Percentiles rank a stretch among this genome's conserved stretches.
Conservation (phyloP, 345 rosid species). For the Dovyalis caffra region DNA sequence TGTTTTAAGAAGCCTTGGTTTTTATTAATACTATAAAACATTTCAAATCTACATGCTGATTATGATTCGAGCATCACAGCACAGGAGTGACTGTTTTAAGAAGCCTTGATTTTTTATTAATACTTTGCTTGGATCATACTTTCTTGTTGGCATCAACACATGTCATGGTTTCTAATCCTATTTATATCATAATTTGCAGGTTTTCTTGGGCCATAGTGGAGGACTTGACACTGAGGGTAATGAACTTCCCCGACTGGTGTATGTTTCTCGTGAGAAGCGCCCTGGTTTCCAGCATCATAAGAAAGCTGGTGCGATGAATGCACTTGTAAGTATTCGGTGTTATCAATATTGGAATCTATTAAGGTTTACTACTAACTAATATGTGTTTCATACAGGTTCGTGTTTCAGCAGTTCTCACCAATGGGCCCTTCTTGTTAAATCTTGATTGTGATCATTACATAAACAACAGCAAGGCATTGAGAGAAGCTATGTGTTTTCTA, state of each 20-base stretch:
- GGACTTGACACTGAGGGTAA: slow-evolving; percentile 37
- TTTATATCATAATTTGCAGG: slow-evolving; percentile 16
- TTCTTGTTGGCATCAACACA: not conserved
- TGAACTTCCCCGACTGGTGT: slow-evolving; percentile 36
- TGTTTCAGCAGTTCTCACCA: slow-evolving; percentile 37
- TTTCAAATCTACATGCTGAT: not conserved
- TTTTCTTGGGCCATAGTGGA: slow-evolving; percentile 36
- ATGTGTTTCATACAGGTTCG: slow-evolving; percentile 23
- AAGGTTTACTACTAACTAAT: not conserved
- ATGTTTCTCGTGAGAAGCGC: slow-evolving; percentile 36
- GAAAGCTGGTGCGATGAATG: slow-evolving; percentile 39
- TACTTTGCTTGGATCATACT: not conserved
- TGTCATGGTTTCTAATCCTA: not conserved
- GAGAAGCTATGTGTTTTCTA: slow-evolving; percentile 40
- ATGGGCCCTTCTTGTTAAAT: slow-evolving; percentile 36
- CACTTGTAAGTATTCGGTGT: slow-evolving; percentile 30
- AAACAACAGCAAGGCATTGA: slow-evolving; percentile 34
- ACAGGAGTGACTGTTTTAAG: not conserved
- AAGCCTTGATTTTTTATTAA: not conserved
- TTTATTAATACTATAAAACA: not conserved
- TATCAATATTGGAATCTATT: not conserved
- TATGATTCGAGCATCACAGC: not conserved
- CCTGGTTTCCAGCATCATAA: slow-evolving; percentile 41
- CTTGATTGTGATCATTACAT: slow-evolving; percentile 41
- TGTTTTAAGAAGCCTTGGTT: not conserved